These are phyloP conservation scores for Teunomyces kruisii DNA, from an alignment of 805 yeast species.

Conservation along the genomic window DNA sequence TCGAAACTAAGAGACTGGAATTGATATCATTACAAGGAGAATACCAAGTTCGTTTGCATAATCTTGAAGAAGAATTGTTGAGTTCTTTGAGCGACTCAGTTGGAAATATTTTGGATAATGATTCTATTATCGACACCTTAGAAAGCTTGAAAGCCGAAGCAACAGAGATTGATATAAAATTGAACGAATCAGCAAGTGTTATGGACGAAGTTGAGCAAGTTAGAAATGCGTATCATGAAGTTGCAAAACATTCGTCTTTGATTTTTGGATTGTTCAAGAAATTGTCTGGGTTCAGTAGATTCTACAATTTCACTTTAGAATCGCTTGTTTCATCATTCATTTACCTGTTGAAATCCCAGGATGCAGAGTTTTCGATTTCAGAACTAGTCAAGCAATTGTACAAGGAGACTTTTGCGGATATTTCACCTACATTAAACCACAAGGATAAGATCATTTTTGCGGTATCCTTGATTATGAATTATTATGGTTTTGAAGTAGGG, in stretches of 20 bases:
- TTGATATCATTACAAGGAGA: slow-evolving; percentile 57
- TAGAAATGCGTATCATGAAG: slow-evolving; percentile 46
- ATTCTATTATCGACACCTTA: slow-evolving; percentile 54
- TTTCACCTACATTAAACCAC: slow-evolving; percentile 48
- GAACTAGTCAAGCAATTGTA: slow-evolving; percentile 41
- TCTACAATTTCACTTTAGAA: slow-evolving; percentile 60
- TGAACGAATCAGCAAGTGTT: slow-evolving; percentile 53
- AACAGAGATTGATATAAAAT: slow-evolving; percentile 48
- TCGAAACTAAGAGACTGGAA: slow-evolving; percentile 57
- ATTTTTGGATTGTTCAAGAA: slow-evolving; percentile 49
- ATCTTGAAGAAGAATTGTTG: slow-evolving; percentile 60
- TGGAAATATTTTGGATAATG: slow-evolving; percentile 69
- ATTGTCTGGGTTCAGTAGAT: slow-evolving; percentile 37
- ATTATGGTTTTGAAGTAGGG: slow-evolving; percentile 25
- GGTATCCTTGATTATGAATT: slow-evolving; percentile 31
- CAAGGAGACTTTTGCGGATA: slow-evolving; percentile 42
- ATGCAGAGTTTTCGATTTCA: slow-evolving; percentile 16
- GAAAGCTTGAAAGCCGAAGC: slow-evolving; percentile 69
- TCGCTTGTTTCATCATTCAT: slow-evolving; percentile 20
- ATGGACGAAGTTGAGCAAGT: slow-evolving; percentile 54
- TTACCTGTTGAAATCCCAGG: slow-evolving; percentile 12
- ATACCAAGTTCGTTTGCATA: slow-evolving; percentile 52
- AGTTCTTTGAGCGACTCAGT: slow-evolving; percentile 53
- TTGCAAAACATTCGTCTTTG: slow-evolving; percentile 56
- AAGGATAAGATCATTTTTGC: slow-evolving; percentile 48